Percentiles rank a stretch among this genome's conserved stretches.
Evolutionary conservation across 108 stramenopile genomes (phyloP).

Genomic region (Skeletonema marinoi): DNA sequence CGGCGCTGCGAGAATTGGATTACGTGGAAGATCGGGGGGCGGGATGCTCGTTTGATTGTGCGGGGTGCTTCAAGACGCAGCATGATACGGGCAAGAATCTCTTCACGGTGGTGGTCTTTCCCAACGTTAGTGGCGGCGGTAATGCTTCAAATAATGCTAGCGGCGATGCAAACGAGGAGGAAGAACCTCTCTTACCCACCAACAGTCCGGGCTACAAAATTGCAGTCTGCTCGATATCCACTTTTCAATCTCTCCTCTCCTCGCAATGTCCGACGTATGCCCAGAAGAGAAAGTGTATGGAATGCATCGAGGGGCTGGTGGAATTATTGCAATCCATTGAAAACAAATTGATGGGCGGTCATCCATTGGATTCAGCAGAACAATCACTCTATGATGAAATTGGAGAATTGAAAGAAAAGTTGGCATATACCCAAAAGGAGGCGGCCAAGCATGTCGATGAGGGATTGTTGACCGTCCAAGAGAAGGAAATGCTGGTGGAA

Average conservation of each 20-base stretch:
- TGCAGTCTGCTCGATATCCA: conserved; percentile 57
- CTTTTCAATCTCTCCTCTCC: conserved; percentile 69
- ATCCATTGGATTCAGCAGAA: conserved; percentile 73
- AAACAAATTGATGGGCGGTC: conserved; percentile 80
- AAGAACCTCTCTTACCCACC: conserved; percentile 47
- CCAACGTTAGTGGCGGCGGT: conserved; percentile 40
- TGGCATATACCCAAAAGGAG: conserved; percentile 54
- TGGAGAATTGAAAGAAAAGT: conserved; percentile 66
- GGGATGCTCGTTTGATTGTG: conserved; percentile 80
- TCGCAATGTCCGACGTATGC: conserved; percentile 79
- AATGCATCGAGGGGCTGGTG: conserved; percentile 46
- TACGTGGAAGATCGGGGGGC: conserved; percentile 92
- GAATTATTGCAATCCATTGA: conserved; percentile 59
- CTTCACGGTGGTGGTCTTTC: conserved; percentile 95
- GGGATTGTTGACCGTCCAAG: conserved; percentile 68
- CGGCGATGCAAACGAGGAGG: neutral
- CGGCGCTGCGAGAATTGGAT: conserved; percentile 77
- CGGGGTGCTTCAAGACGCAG: conserved; percentile 89
- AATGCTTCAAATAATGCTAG: conserved; percentile 18
- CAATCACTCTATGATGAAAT: conserved; percentile 84
- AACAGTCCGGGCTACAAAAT: conserved; percentile 79
- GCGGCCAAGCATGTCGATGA: conserved; percentile 77
- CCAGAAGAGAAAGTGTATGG: conserved; percentile 84
- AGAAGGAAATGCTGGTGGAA: conserved; percentile 55
- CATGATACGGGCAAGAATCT: conserved; percentile 96